Base-by-base conservation (phyloP, 345 rosid species). In the Melastoma malabathricum region DNA sequence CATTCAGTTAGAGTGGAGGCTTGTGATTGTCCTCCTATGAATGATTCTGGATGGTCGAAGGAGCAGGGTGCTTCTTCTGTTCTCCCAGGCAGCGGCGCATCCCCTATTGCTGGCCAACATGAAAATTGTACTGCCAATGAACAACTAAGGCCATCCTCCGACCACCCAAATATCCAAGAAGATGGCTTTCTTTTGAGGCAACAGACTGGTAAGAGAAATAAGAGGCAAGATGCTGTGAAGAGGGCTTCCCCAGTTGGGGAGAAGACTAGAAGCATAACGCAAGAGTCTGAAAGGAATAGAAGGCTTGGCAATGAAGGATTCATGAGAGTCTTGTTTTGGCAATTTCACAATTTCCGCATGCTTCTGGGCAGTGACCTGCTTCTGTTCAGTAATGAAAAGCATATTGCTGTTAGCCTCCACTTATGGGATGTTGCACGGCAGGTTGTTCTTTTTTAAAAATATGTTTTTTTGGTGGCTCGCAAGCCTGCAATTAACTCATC, bases 1-100 rank as follows among this genome's bases (percentile, higher is more conserved):
- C 98, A 90, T 68, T 90, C 98, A 41, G 96, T 84, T 54, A 78
- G 98, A 64, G 63, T 83, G 96, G 98, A 90, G 77, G 96, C 96
- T 23, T 90, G 98, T 81, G 98, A 90, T 75, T 80, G 86, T 46
- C 98, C 97, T 1, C 94, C 89, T 15, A 62, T 73, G 16, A 77
- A 83, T 74, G 77, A 63, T 15, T 31, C 75, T 18, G 59, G 69
- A 50, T 44, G 60, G 18, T 34, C 78, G 18, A 76, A 74, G 73
- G 65, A 65, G 53, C 75, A 71, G 46, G 63, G 83, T 25, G 68
- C 66, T 50, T 68, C 94, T 13, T 73, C 88, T 52, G 81, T 74
- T 47, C 76, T 84, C 44, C 86, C 86, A 38, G 80, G 72, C 20
- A 64, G 67, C 57, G 70, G 57, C 55, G 66, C 60, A 25, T 66